Conservation (phyloP, 192 early-diverging fungal species). For the Coemansia sp. region DNA sequence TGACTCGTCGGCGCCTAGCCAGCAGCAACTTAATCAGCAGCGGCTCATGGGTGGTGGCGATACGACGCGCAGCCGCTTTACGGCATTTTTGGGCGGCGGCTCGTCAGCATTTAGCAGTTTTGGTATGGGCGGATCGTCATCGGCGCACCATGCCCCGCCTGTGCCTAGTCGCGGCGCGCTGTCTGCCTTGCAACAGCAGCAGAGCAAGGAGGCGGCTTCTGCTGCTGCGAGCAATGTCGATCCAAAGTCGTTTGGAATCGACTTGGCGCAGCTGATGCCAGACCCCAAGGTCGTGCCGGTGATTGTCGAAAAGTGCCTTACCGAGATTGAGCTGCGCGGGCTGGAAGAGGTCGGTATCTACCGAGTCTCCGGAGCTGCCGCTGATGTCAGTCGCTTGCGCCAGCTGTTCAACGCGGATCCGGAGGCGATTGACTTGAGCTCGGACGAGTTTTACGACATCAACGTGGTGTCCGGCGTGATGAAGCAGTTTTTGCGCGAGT, state of each 20-base stretch:
- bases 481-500: conserved; percentile 90
- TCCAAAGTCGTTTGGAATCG: conserved; percentile 62
- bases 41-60: conserved; percentile 15
- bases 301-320: conserved; percentile 67
- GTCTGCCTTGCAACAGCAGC: conserved; percentile 12
- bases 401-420: conserved; percentile 61
- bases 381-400: conserved; percentile 60
- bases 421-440: conserved; percentile 56
- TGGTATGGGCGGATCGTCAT: conserved; percentile 19
- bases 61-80: conserved; percentile 47
- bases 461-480: conserved; percentile 83
- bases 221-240: conserved; percentile 25
- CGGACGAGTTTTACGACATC: conserved; percentile 67
- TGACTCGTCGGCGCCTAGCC: conserved; percentile 1
- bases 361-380: conserved; percentile 65
- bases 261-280: conserved; percentile 58
- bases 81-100: conserved; percentile 44
- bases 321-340: conserved; percentile 69
- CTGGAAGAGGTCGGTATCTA: conserved; percentile 75
- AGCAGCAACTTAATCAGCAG: conserved; percentile 5
- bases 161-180: conserved; percentile 30
- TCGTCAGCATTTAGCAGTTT: conserved; percentile 38
- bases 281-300: conserved; percentile 56
- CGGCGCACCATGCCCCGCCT: conserved; percentile 16
- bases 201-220: conserved; percentile 1